Evolutionary conservation across 371 early-diverging fungal species (phyloP), one percentile per base, ranked within the genome.

Genomic region (Mortierella sp.): DNA sequence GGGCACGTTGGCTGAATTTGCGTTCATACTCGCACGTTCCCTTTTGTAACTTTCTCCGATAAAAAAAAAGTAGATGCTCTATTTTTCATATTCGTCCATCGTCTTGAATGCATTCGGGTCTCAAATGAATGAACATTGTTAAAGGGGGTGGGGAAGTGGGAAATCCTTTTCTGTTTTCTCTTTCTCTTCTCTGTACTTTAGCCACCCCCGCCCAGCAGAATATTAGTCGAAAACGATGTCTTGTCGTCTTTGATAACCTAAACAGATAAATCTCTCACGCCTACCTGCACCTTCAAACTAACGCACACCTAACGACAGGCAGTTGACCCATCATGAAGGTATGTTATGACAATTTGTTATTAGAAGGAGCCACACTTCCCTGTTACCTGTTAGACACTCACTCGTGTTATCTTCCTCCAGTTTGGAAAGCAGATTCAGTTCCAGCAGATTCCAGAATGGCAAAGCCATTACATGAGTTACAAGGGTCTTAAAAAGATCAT

Each of bases 401-500:
- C 18, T 26, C 43, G n/a, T 24, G 14, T 28, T 47, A 11, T 3
- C 22, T 35, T 24, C 24, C 35, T 45, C 18, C 60, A 98, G 97
- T 98, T 98, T 86, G 98, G 98, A 86, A 98, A 98, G 87, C 95
- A 94, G 86, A 96, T 98, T 72, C 95, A 95, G 87, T 91, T 92
- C 73, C 96, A 96, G 79, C 94, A 94, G 77, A 89, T 93, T 69
- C 89, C 94, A 62, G 97, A 97, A 88, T 97, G 97, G 97, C 92
- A 94, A 61, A 90, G 90, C 64, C 96, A 97, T 83, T 97, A 96
- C 81, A 88, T 98, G 87, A 96, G 94, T 88, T 95, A 95, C 86
- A 97, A 97, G 86, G 96, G 92, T 30, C 90, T 98, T 59, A 98
- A 98, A 85, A 97, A 97, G 87, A 95, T 98, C 71, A 97, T 98